These are phyloP conservation scores for Scutellaria baicalensis DNA, from an alignment of 257 asterid genomes.

Conservation along the genomic window DNA sequence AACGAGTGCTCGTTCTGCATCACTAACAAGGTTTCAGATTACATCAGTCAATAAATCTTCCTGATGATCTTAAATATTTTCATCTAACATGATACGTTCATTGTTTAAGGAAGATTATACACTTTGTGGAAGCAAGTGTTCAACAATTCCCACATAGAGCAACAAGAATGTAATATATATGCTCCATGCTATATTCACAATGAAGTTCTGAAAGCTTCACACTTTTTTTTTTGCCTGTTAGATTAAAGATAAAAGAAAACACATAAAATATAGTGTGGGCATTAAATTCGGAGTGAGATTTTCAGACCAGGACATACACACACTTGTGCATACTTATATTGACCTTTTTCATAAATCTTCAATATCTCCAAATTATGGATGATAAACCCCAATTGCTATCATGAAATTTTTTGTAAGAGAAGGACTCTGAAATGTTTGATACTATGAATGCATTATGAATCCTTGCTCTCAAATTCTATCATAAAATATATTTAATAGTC, in stretches of 20 bases:
- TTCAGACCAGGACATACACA: too few species aligned
- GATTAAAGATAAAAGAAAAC: background rate
- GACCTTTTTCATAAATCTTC: too few species aligned
- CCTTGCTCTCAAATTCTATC: too few species aligned
- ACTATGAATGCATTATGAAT: too few species aligned
- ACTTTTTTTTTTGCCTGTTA: background rate
- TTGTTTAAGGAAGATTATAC: too few species aligned
- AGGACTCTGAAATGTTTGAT: too few species aligned
- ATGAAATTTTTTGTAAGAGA: too few species aligned
- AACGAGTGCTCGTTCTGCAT: slow-evolving; percentile 67
- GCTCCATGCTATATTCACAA: background rate
- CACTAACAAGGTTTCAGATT: slow-evolving; percentile 35
- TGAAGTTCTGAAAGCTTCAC: background rate
- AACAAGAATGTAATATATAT: background rate
- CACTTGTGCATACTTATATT: too few species aligned
- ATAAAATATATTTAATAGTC: too few species aligned
- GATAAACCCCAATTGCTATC: too few species aligned
- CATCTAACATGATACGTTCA: background rate
- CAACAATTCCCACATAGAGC: background rate
- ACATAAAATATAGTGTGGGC: background rate
- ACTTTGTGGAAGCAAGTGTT: background rate
- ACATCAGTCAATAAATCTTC: slow-evolving; percentile 16
- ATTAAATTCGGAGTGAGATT: too few species aligned
- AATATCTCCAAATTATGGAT: too few species aligned
- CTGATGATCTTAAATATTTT: background rate